Conservation (phyloP, 768 basidiomycete species). For the Cantharellus anzutake region DNA sequence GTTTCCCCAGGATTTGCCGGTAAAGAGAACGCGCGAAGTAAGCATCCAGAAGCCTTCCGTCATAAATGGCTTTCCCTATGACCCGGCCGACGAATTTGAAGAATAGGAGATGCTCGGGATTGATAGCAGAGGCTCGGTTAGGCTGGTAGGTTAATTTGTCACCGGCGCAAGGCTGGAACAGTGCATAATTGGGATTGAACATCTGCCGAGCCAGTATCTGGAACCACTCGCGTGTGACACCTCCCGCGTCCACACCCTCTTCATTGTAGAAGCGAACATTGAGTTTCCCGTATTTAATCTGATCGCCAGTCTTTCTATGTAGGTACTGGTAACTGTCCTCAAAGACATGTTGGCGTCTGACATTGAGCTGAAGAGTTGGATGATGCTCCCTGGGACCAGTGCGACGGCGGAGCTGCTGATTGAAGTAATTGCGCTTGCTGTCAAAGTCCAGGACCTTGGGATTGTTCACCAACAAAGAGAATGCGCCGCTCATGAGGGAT, state of each 20-base stretch:
- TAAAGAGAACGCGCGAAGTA: conserved; percentile 97
- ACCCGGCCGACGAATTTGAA: conserved; percentile 98
- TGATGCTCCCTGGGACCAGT: conserved; percentile 65
- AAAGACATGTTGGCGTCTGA: conserved; percentile 80
- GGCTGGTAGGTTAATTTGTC: conserved; percentile 93
- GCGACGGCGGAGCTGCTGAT: conserved; percentile 75
- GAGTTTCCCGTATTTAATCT: conserved; percentile 95
- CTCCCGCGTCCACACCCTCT: conserved; percentile 96
- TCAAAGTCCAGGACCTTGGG: conserved; percentile 95
- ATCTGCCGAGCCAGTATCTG: conserved; percentile 94
- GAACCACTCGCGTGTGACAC: conserved; percentile 97
- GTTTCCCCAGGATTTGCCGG: conserved; percentile 83
- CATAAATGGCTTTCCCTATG: conserved; percentile 95
- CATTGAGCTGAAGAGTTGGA: conserved; percentile 68
- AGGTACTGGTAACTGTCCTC: conserved; percentile 94
- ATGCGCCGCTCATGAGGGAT: conserved; percentile 93
- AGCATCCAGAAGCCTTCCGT: conserved; percentile 87
- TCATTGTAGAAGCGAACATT: conserved; percentile 93
- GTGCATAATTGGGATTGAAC: conserved; percentile 96
- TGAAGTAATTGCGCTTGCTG: conserved; percentile 96
- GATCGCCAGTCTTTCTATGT: conserved; percentile 77
- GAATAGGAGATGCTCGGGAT: conserved; percentile 88
- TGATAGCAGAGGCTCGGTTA: conserved; percentile 83
- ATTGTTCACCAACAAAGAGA: conserved; percentile 89
- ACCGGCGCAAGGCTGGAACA: conserved; percentile 95